These are phyloP conservation scores for Murraya paniculata DNA, from an alignment of 345 rosid species.

Conservation along the genomic window DNA sequence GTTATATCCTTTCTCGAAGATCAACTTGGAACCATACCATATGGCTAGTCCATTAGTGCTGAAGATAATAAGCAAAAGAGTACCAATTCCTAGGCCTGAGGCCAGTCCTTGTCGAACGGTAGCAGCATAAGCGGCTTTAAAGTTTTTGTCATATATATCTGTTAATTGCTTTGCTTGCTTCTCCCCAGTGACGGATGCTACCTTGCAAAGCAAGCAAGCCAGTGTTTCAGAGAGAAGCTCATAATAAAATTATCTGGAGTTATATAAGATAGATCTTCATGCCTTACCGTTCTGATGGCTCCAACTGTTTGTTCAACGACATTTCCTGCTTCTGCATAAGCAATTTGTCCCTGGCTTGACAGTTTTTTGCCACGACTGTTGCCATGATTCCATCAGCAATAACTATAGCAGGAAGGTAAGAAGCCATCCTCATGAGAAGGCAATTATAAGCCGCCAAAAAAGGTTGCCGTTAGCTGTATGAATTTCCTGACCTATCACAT, in stretches of 20 bases:
- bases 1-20: constrained; percentile 56
- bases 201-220: constrained; percentile 33
- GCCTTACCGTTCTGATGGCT: constrained; percentile 77
- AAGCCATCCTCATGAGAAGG: constrained; percentile 57
- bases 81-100: constrained; percentile 70
- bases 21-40: constrained; percentile 68
- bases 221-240: no score
- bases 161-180: constrained; percentile 57
- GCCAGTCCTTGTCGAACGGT: constrained; percentile 56
- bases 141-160: constrained; percentile 55
- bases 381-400: constrained; percentile 57
- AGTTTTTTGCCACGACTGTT: constrained; percentile 50
- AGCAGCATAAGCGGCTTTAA: constrained; percentile 53
- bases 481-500: constrained; percentile 69
- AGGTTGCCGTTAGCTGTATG: constrained; percentile 52
- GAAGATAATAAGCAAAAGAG: constrained; percentile 42
- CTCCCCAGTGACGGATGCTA: constrained; percentile 85
- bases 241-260: not conserved
- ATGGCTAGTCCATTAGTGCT: constrained; percentile 56
- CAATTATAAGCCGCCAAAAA: constrained; percentile 57
- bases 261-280: not conserved
- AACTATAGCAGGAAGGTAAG: constrained; percentile 60
- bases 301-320: constrained; percentile 84
- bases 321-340: constrained; percentile 83
- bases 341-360: constrained; percentile 78